Base-by-base conservation (phyloP, 495 filamentous ascomycete species). In the Penicillium robsamsonii region DNA sequence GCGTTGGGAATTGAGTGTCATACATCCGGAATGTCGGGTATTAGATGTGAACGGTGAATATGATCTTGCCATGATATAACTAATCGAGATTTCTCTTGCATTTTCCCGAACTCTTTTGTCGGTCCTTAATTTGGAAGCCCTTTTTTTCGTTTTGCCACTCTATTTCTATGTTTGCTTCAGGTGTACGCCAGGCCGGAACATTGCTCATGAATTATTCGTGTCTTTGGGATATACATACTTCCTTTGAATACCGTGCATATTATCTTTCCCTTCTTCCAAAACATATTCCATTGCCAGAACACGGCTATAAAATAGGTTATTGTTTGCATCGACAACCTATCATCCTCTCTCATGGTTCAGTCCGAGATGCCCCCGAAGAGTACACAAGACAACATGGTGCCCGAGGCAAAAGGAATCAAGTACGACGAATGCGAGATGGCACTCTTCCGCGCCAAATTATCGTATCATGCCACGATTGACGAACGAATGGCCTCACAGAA, bases 381-480 rank as follows among this genome's bases (percentile, higher is more conserved):
- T 38, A 50, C 50, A 17, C 65, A 70, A 45, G 64, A 71, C 46
- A 52, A 25, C 41, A 46, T 66, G 17, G 56, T 76, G 31, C 74
- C 72, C 30, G 74, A 76, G 58, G 67, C 65, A 27, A 64, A 68
- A 46, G 74, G 72, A n/a, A 58, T 76, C 35, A 68, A 60, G 51
- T 76, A 76, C 59, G 71, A 74, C 55, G 71, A 76, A 63, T 74
- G 68, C 48, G 72, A 76, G 46, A 76, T 76, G 74, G 68, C 69
- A 1, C 66, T 74, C 38, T 76, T 76, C 53, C 67, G 68, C 35
- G 72, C 74, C 25, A 71, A 74, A 51, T 55, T 76, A 24, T 67
- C 68, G 10, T 76, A 74, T 30, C 67, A 75, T 46, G 63, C 72
- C 24, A 76, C 74, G 5, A 69, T 73, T 30, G 71, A 76, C n/a